Evolutionary conservation across 2,329 filamentous ascomycete species (phyloP).

Genomic region (Amylocarpus encephaloides): DNA sequence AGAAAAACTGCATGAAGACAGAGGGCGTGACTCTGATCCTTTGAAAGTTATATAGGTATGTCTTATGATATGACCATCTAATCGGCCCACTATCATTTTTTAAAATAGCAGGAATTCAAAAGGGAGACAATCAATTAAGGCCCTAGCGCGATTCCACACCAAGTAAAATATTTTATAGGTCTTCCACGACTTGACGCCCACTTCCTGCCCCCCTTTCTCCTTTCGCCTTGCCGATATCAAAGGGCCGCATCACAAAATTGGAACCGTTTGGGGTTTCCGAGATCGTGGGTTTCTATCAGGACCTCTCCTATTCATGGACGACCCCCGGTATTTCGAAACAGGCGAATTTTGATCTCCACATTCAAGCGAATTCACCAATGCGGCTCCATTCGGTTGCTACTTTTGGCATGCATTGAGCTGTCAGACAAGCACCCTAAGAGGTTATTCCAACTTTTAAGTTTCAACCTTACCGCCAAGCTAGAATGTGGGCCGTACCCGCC

Average conservation of each 20-base stretch:
- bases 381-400: neutral
- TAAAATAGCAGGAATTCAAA: too few relatives aligned
- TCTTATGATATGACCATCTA: neutral
- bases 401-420: neutral
- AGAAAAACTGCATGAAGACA: too few relatives aligned
- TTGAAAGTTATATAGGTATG: neutral
- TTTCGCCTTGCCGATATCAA: neutral
- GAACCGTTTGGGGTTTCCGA: neutral
- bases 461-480: neutral
- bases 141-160: too few relatives aligned
- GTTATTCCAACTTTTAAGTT: constrained; percentile 3
- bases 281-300: too few relatives aligned
- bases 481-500: too few relatives aligned
- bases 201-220: neutral
- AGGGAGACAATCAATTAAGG: too few relatives aligned
- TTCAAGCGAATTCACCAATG: too few relatives aligned
- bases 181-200: neutral
- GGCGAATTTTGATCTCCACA: too few relatives aligned
- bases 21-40: neutral
- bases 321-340: too few relatives aligned
- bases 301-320: too few relatives aligned
- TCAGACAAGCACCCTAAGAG: neutral
- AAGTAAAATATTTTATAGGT: too few relatives aligned
- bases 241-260: constrained; percentile 4
- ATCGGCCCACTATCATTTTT: neutral